Conservation (phyloP, 2,329 filamentous ascomycete species). For the Neonectria coccinea region DNA sequence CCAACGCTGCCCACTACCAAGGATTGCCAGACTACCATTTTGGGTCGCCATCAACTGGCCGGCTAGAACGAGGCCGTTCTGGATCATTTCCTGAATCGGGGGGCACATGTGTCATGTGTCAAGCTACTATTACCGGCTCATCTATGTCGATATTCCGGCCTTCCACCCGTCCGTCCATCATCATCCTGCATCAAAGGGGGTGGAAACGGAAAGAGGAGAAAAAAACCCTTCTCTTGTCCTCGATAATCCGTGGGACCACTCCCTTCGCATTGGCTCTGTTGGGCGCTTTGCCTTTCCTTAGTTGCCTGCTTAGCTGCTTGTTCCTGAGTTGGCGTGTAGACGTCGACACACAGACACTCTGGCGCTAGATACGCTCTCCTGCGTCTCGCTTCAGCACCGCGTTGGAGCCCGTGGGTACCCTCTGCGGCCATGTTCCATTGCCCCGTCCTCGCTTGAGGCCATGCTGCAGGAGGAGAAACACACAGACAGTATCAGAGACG, state of each 20-base stretch:
- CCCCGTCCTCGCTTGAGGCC: conserved; percentile 15
- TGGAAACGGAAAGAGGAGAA: neutral
- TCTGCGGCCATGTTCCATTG: conserved; percentile 30
- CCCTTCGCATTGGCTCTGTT: conserved; percentile 32
- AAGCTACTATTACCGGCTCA: conserved; percentile 5
- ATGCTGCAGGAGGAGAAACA: conserved; percentile 19
- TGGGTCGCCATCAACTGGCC: conserved; percentile 10
- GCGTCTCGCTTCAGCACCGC: conserved; percentile 44
- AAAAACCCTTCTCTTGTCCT: conserved; percentile 5
- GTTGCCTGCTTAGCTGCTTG: conserved; percentile 34
- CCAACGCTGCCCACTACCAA: neutral
- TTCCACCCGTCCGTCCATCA: neutral
- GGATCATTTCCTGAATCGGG: conserved; percentile 20
- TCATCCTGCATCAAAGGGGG: conserved; percentile 4
- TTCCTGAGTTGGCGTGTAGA: conserved; percentile 40
- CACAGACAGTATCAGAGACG: conserved; percentile 15
- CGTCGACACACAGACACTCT: conserved; percentile 32
- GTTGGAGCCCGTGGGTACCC: conserved; percentile 28
- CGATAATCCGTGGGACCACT: conserved; percentile 22
- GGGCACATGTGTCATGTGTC: conserved; percentile 19
- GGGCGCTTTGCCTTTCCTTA: conserved; percentile 29
- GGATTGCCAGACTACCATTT: conserved; percentile 8
- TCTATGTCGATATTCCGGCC: conserved; percentile 8
- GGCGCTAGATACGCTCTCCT: conserved; percentile 39
- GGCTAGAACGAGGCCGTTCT: conserved; percentile 18